These are phyloP conservation scores for Cryptococcus deneoformans DNA, from an alignment of 1,284 basidiomycete genomes.

Conservation along the genomic window DNA sequence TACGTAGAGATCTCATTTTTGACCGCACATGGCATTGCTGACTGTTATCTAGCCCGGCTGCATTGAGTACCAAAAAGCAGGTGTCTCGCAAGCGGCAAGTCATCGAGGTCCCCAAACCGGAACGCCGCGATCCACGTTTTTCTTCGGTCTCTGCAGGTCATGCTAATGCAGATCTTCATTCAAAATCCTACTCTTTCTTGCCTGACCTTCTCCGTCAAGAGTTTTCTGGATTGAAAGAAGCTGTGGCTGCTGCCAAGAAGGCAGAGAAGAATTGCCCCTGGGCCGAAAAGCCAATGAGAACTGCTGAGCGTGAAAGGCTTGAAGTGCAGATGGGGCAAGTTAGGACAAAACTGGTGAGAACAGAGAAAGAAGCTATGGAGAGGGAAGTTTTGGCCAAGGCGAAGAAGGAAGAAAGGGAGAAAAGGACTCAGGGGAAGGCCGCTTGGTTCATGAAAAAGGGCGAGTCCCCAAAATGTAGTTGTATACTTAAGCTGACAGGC, in stretches of 20 bases:
- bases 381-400: slow-evolving; percentile 61
- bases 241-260: slow-evolving; percentile 67
- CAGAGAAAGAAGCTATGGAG: slow-evolving; percentile 67
- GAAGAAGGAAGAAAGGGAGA: slow-evolving; percentile 68
- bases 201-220: slow-evolving; percentile 66
- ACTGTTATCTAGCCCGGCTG: slow-evolving; percentile 61
- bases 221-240: slow-evolving; percentile 62
- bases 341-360: slow-evolving; percentile 74
- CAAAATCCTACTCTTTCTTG: slow-evolving; percentile 75
- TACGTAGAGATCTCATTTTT: slow-evolving; percentile 52
- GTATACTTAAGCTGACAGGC: neutral
- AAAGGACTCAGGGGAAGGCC: slow-evolving; percentile 70
- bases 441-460: slow-evolving; percentile 89
- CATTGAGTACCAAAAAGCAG: slow-evolving; percentile 80
- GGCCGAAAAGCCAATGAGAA: slow-evolving; percentile 61
- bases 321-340: slow-evolving; percentile 72
- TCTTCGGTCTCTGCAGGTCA: slow-evolving; percentile 67
- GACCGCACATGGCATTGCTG: slow-evolving; percentile 2
- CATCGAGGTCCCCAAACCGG: slow-evolving; percentile 64
- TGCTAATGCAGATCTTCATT: slow-evolving; percentile 66
- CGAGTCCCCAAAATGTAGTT: slow-evolving; percentile 35
- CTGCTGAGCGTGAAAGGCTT: slow-evolving; percentile 69
- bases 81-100: slow-evolving; percentile 75
- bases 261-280: slow-evolving; percentile 63
- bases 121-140: slow-evolving; percentile 86